A percentile compares a stretch with the other conserved stretches of the same genome.
Evolutionary conservation across 495 filamentous ascomycete species (phyloP).

Genomic region (Pyrenopolyporus hunteri): DNA sequence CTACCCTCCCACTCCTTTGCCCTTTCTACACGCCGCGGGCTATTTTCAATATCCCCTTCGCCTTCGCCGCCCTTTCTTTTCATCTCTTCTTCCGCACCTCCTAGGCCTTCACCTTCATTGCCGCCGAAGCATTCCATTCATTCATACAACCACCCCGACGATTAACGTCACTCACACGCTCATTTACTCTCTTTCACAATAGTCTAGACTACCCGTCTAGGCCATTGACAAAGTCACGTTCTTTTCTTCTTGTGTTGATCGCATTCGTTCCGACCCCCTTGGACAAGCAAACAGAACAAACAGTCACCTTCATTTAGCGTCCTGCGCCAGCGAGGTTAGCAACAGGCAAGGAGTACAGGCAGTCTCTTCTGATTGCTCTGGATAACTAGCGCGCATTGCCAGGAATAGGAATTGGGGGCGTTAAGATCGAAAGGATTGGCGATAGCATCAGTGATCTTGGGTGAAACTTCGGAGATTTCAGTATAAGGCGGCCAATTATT

Average conservation of each 20-base stretch:
- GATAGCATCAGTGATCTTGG: conserved; percentile 7
- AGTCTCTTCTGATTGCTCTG: conserved; percentile 10
- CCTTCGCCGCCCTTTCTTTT: conserved; percentile 13
- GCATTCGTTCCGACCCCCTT: conserved; percentile 39
- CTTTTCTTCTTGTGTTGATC: conserved; percentile 45
- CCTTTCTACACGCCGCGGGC: conserved; percentile 23
- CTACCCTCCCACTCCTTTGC: conserved; percentile 32
- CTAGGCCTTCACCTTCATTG: conserved; percentile 23
- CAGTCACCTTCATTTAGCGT: conserved; percentile 17
- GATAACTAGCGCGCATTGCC: conserved; percentile 14
- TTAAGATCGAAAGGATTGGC: conserved; percentile 13
- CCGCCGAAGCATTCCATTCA: conserved; percentile 34
- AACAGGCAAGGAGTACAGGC: conserved; percentile 9
- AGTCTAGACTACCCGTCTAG: conserved; percentile 27
- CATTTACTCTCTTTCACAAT: conserved; percentile 24
- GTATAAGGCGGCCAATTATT: not conserved
- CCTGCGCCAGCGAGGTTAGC: conserved; percentile 16
- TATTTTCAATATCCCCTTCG: conserved; percentile 19
- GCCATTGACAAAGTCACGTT: conserved; percentile 32
- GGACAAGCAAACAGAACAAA: conserved; percentile 26
- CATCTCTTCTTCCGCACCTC: conserved; percentile 16
- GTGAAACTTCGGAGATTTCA: conserved; percentile 5
- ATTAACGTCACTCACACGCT: conserved; percentile 27
- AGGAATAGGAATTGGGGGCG: conserved; percentile 4
- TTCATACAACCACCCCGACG: conserved; percentile 21